These are phyloP conservation scores for Kodamaea sagamina DNA, from an alignment of 805 yeast species.

Conservation along the genomic window DNA sequence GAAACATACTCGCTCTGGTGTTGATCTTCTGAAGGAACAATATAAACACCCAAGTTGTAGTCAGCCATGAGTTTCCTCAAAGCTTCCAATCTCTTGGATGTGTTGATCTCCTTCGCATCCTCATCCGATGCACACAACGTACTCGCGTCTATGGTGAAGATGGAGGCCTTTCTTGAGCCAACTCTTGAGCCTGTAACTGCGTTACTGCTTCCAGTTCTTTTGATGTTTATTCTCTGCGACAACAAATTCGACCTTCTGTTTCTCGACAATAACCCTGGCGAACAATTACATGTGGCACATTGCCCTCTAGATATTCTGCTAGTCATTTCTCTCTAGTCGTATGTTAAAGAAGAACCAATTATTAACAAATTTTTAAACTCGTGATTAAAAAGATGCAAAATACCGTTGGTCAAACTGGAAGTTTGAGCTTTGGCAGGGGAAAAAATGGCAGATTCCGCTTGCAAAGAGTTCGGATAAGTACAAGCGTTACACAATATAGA, in stretches of 20 bases:
- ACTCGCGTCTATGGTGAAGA: conserved; percentile 44
- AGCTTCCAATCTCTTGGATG: conserved; percentile 38
- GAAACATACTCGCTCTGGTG: conserved; percentile 67
- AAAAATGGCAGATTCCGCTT: no score
- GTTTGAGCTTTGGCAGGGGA: no score
- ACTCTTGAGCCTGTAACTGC: conserved; percentile 26
- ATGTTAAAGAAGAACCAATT: neutral
- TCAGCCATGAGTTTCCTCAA: conserved; percentile 42
- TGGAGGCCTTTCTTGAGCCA: conserved; percentile 42
- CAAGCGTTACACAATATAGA: no score
- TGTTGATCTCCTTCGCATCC: conserved; percentile 51
- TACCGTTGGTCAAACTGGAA: no score
- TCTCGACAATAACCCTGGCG: conserved; percentile 77
- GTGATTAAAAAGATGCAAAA: no score
- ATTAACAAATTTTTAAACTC: no score
- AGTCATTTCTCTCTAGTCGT: conserved; percentile 8
- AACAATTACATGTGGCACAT: conserved; percentile 79
- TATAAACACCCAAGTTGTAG: conserved; percentile 52
- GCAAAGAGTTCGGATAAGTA: no score
- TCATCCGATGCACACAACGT: conserved; percentile 32
- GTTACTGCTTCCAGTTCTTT: conserved; percentile 24
- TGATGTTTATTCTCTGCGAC: conserved; percentile 34
- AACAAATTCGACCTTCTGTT: conserved; percentile 58
- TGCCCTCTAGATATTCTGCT: conserved; percentile 34
- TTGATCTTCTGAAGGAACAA: conserved; percentile 62